Evolutionary conservation across 305 asterid genomes (phyloP), one percentile per base, ranked within the genome.

Genomic region (Rubia balearica): DNA sequence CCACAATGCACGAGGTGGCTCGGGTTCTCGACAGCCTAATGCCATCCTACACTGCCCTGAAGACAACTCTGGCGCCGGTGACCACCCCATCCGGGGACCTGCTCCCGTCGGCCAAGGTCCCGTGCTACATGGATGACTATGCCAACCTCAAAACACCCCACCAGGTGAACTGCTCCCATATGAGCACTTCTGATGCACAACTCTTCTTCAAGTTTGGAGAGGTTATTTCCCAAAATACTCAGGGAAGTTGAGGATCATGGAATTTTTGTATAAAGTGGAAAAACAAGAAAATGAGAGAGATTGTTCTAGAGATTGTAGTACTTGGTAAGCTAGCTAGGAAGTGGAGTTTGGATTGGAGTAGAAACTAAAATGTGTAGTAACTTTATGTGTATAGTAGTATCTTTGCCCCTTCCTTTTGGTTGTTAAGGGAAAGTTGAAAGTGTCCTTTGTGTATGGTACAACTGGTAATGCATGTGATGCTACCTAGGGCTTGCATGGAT

Each of bases 151-250:
- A 85, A 81, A 86, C 95, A 19, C 96, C 97, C 12, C 99, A 91
- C 78, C 59, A 88, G 85, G 89, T 88, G 13, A 89, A 94, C 71
- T 91, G 91, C 77, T 82, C 98, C 27, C 88, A 96, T 57, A 83
- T 87, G 85, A 88, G 99, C 86, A 84, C 97, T 27, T 89, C 99
- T 11, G 98, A 94, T 79, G 98, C 97, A 42, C 85, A 81, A 63
- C 75, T 79, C 65, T 78, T 84, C 75, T 79, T 78, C 7, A 82
- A 84, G 45, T 84, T 84, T 65, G 85, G 86, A 10, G 85, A 80
- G 60, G 83, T 81, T 48, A 80, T 84, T 57, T 84, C 88, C 42
- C 88, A 80, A 40, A 84, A 84, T 64, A 82, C 79, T 63, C 36
- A 57, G 36, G 53, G 57, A 48, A 72, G 19, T 67, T 53, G 36